A percentile compares a stretch with the other conserved stretches of the same genome.
These are phyloP conservation scores for Tuber indicum DNA, from an alignment of 495 filamentous ascomycete genomes.

Conservation along the genomic window DNA sequence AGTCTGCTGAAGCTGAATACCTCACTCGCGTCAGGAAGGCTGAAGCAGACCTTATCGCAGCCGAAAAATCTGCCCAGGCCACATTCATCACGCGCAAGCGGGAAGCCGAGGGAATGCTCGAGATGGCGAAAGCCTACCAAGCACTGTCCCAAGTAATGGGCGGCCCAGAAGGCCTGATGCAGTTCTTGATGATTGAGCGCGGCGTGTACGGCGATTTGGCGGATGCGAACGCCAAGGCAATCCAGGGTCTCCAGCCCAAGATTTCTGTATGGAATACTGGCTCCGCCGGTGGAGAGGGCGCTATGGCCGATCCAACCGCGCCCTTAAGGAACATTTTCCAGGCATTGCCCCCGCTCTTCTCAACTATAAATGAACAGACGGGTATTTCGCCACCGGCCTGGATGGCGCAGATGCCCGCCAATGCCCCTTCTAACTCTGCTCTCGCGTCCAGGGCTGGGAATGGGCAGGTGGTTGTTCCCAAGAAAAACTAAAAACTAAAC, in stretches of 20 bases:
- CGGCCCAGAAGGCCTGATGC: constrained; percentile 64
- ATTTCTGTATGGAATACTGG: constrained; percentile 85
- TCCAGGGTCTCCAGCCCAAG: constrained; percentile 74
- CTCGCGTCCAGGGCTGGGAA: background rate
- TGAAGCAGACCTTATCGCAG: constrained; percentile 47
- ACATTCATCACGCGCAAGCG: constrained; percentile 55
- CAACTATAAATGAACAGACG: constrained; percentile 77
- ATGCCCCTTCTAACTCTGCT: background rate
- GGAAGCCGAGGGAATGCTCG: constrained; percentile 65
- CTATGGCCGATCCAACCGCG: constrained; percentile 46
- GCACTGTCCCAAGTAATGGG: constrained; percentile 64
- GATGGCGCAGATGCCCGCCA: constrained; percentile 41
- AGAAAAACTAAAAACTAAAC: background rate
- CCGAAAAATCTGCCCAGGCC: constrained; percentile 59
- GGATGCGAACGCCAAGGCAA: constrained; percentile 62
- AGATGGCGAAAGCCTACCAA: constrained; percentile 70
- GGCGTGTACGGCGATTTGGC: constrained; percentile 59
- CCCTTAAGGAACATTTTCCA: constrained; percentile 62
- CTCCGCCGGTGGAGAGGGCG: constrained; percentile 41
- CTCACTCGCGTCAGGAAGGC: constrained; percentile 43
- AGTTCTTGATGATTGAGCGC: constrained; percentile 73
- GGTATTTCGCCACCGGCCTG: constrained; percentile 68
- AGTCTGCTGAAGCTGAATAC: constrained; percentile 45
- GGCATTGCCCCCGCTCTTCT: constrained; percentile 68
- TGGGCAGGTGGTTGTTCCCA: background rate